Evolutionary conservation across 768 basidiomycete species (phyloP).

Genomic region (Pleurotus pulmonarius): DNA sequence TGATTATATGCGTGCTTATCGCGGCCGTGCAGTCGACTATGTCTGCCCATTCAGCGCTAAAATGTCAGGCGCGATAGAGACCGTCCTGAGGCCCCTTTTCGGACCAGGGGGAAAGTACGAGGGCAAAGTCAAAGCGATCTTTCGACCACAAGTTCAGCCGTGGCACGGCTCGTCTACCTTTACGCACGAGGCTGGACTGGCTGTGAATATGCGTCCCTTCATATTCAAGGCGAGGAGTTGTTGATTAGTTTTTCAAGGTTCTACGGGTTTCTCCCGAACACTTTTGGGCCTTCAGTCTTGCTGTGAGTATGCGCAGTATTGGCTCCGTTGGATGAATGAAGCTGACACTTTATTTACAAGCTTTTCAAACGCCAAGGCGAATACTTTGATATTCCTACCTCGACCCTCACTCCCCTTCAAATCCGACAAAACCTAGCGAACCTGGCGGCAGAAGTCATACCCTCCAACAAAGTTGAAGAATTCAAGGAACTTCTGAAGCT

Average conservation of each 20-base stretch:
- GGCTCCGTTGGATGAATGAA: neutral
- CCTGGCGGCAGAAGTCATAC: constrained; percentile 53
- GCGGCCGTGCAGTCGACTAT: constrained; percentile 61
- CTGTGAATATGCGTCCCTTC: constrained; percentile 38
- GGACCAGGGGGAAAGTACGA: constrained; percentile 57
- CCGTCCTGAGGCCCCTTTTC: constrained; percentile 56
- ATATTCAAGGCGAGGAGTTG: no score
- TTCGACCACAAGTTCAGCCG: constrained; percentile 68
- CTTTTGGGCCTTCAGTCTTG: constrained; percentile 76
- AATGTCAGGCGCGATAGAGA: constrained; percentile 55
- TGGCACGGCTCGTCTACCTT: constrained; percentile 79
- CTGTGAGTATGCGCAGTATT: constrained; percentile 33
- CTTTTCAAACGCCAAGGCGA: constrained; percentile 72
- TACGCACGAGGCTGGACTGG: constrained; percentile 79
- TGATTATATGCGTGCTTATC: neutral
- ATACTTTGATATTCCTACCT: constrained; percentile 77
- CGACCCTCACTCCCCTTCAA: constrained; percentile 62
- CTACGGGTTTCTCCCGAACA: constrained; percentile 66
- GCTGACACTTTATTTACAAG: constrained; percentile 27
- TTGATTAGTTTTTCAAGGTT: constrained; percentile 38
- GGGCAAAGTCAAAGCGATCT: constrained; percentile 72
- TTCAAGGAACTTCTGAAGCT: constrained; percentile 62
- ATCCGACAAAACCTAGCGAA: constrained; percentile 70
- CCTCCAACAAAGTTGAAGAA: constrained; percentile 41
- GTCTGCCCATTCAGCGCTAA: constrained; percentile 81